These are phyloP conservation scores for Hsuehochloa calcarea DNA, from an alignment of 176 grass and related monocot genomes.

Conservation along the genomic window DNA sequence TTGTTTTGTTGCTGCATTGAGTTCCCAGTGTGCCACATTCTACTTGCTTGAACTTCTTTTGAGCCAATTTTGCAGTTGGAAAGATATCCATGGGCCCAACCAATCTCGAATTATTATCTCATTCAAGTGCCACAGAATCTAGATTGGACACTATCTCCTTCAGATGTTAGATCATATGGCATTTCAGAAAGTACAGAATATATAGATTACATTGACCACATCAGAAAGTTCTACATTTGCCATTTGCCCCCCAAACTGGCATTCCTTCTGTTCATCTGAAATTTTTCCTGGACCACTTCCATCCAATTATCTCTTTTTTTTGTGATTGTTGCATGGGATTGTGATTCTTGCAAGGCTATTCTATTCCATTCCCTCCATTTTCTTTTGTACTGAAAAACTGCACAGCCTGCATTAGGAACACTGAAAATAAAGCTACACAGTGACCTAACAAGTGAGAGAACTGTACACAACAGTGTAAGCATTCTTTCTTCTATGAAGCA, in stretches of 20 bases:
- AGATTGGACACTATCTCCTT: not conserved
- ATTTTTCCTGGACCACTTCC: not conserved
- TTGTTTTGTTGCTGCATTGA: not conserved
- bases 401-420: not conserved
- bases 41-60: not conserved
- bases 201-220: not conserved
- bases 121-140: not conserved
- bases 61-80: not conserved
- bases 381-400: not conserved
- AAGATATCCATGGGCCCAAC: not conserved
- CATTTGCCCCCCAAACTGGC: not conserved
- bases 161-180: not conserved
- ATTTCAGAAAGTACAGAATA: not conserved
- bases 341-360: constrained; percentile 1
- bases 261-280: not conserved
- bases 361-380: not conserved
- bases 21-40: not conserved
- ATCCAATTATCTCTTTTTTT: not conserved
- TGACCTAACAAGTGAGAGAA: not conserved
- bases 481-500: not conserved
- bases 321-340: not conserved
- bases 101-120: not conserved
- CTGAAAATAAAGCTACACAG: not conserved
- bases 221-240: not conserved
- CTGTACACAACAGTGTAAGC: not conserved